phyloP scores from a whole-genome alignment of 805 yeast species.

The Hanseniaspora osmophila region DNA sequence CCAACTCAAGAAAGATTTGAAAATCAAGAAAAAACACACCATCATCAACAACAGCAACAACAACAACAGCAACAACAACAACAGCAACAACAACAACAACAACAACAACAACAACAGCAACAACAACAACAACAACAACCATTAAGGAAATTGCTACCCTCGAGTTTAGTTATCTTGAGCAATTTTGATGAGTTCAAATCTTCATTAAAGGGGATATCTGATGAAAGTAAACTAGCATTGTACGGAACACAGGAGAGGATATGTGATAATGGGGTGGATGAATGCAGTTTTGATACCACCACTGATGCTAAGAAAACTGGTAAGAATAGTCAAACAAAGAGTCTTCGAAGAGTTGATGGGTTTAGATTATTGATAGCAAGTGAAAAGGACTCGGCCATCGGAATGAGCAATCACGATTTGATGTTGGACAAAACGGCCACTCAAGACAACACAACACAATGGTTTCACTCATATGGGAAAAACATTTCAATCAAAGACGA shows the following conservation, averaged over 20 bases:
- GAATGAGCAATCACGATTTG: conserved; percentile 23
- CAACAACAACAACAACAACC: no score
- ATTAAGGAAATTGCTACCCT: no score
- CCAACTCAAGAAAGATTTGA: no score
- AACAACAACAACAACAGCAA: no score
- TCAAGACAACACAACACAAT: not conserved
- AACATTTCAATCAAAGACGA: no score
- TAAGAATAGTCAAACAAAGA: not conserved
- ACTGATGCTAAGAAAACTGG: no score
- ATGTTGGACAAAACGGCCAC: conserved; percentile 21
- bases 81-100: no score
- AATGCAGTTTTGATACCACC: not conserved
- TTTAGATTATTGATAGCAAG: conserved; percentile 25
- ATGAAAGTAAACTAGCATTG: not conserved
- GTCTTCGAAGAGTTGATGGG: conserved; percentile 5
- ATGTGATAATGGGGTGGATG: not conserved
- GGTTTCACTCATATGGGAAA: no score
- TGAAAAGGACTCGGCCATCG: conserved; percentile 25
- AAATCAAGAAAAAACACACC: no score
- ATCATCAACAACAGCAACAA: no score
- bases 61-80: no score
- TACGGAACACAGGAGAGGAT: not conserved
- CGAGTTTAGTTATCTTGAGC: not conserved
- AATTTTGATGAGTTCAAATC: not conserved
- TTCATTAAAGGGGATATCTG: not conserved